Base-by-base conservation (phyloP, 495 filamentous ascomycete genomes). In the Aspergillus cristatus region DNA sequence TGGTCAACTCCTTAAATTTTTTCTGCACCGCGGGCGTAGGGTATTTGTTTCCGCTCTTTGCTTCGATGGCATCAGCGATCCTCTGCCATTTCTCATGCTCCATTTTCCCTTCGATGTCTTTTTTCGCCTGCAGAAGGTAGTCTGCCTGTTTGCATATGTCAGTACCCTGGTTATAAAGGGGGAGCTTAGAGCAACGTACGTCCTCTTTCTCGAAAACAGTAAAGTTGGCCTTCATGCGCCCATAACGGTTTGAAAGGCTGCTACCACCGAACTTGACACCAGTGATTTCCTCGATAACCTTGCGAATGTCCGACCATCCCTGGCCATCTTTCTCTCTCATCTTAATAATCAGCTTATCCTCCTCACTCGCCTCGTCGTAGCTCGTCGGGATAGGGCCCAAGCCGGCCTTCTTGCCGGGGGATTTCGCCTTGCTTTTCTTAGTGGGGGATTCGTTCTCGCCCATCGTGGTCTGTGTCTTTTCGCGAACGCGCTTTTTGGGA, bases 221-320 rank as follows among this genome's bases (percentile, higher is more conserved):
- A 22, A 57, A 53, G 17, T 57, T 57, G 2, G 37, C 41, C 24
- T 57, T 57, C 45, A 57, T 53, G 22, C 36, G 35, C 1, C 4
- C 33, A 28, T 53, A 51, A 6, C 53, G 20, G 37, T 47, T 45
- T 1, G 44, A 16, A 4, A 50, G 28, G 1, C 47, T 51, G 2
- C 31, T 17, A 2, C 7, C 13, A 0, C 44, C 47, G 1, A 51
- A 40, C 2, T 37, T 37, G 30, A 39, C 41, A 1, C 42, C 48
- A 0, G 50, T 54, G 10, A 35, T 34, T 2, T 13, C 10, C 3
- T 38, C 40, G 38, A 44, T 53, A 1, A 34, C 35, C 8, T 18
- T 24, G 1, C 18, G 45, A 26, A 58, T 53, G 10, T 58, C 45
- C 0, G 28, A 7, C 55, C 55, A 59, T 12, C 24, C 15, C 8